Evolutionary conservation across 768 basidiomycete genomes (phyloP).

Genomic region (Nidularia pulvinata): DNA sequence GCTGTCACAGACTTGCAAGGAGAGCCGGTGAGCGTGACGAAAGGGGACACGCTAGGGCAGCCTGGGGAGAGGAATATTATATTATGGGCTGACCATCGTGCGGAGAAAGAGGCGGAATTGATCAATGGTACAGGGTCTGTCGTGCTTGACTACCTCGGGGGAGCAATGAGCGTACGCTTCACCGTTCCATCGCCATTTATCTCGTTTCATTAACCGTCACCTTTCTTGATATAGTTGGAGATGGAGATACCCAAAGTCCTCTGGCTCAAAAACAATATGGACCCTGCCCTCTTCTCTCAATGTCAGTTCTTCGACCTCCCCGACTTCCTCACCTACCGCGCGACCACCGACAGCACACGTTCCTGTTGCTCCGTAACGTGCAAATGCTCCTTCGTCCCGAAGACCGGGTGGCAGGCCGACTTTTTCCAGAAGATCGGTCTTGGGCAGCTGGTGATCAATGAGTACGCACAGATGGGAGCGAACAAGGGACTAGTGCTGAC

Average conservation of each 20-base stretch:
- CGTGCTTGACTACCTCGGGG: slow-evolving; percentile 94
- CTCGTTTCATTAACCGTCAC: slow-evolving; percentile 1
- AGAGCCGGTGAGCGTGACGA: slow-evolving; percentile 73
- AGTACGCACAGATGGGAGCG: slow-evolving; percentile 77
- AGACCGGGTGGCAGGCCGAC: slow-evolving; percentile 82
- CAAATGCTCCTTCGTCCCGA: slow-evolving; percentile 93
- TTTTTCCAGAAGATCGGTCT: slow-evolving; percentile 91
- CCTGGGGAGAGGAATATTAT: slow-evolving; percentile 83
- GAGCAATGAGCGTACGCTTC: slow-evolving; percentile 83
- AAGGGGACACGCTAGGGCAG: slow-evolving; percentile 60
- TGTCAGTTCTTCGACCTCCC: slow-evolving; percentile 92
- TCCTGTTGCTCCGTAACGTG: slow-evolving; percentile 95
- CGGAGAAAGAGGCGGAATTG: slow-evolving; percentile 86
- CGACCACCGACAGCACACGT: slow-evolving; percentile 72
- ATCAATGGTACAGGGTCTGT: slow-evolving; percentile 86
- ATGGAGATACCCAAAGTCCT: slow-evolving; percentile 99
- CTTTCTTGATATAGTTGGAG: slow-evolving; percentile 65
- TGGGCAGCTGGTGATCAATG: slow-evolving; percentile 61
- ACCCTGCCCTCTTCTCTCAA: slow-evolving; percentile 59
- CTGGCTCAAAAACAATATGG: slow-evolving; percentile 94
- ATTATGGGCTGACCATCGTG: slow-evolving; percentile 97
- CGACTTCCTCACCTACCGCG: slow-evolving; percentile 95
- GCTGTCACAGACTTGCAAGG: slow-evolving; percentile 82
- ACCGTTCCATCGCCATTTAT: no score
- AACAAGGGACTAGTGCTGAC: slow-evolving; percentile 65